A percentile compares a stretch with the other conserved stretches of the same genome.
phyloP scores from a whole-genome alignment of 2,329 filamentous ascomycete genomes.

The Teratosphaeriaceae sp. region DNA sequence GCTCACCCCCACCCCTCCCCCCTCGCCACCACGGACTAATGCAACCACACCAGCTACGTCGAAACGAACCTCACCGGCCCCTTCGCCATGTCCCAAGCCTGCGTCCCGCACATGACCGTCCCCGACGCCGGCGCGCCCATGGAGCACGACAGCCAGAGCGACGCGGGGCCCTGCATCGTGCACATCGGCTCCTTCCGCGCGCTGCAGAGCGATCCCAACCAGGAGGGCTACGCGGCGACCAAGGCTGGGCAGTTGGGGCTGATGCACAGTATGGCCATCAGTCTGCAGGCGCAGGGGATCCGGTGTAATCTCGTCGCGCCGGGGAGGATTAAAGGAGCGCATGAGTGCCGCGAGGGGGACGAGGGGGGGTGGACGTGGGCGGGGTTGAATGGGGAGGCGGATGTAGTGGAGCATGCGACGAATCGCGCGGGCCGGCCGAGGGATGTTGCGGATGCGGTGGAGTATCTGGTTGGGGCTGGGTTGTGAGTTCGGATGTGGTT shows the following conservation, averaged over 20 bases:
- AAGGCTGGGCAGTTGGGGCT: slow-evolving; percentile 43
- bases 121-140: slow-evolving; percentile 11
- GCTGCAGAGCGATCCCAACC: slow-evolving; percentile 41
- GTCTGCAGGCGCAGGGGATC: slow-evolving; percentile 33
- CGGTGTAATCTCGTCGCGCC: slow-evolving; percentile 44
- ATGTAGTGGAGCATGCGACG: slow-evolving; percentile 41
- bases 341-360: slow-evolving; percentile 37
- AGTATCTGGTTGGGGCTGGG: slow-evolving; percentile 34
- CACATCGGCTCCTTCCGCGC: slow-evolving; percentile 46
- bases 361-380: slow-evolving; percentile 24
- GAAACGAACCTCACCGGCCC: slow-evolving; percentile 35
- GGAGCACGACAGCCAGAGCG: slow-evolving; percentile 8
- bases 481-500: slow-evolving; percentile 25
- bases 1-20: neutral
- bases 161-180: slow-evolving; percentile 31
- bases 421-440: slow-evolving; percentile 45
- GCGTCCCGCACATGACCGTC: slow-evolving; percentile 24
- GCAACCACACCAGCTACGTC: slow-evolving; percentile 24
- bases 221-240: slow-evolving; percentile 43
- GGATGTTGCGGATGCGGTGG: slow-evolving; percentile 36
- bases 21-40: no score
- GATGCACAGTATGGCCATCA: slow-evolving; percentile 45
- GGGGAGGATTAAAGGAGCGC: slow-evolving; percentile 44
- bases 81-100: slow-evolving; percentile 24
- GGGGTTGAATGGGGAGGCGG: slow-evolving; percentile 30